Evolutionary conservation across 192 early-diverging fungal species (phyloP), one percentile per base, ranked within the genome.

Genomic region (Backusella psychrophila): DNA sequence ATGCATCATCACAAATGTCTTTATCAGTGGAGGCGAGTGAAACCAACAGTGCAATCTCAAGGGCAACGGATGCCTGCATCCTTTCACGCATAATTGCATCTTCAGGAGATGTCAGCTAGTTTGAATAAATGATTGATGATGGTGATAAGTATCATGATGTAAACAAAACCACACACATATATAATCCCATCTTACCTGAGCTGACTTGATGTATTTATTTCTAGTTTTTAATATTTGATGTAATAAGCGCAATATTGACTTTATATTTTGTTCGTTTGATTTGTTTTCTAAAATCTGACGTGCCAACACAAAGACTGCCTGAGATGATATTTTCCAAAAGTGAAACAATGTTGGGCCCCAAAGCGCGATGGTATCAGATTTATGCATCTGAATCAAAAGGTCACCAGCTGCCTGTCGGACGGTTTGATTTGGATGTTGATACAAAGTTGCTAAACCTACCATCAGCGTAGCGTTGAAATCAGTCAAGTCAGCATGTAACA

Each of bases 331-430:
- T n/a, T 86, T 89, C 96, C 96, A 97, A 77, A 94, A 93, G 3
- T 83, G 90, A 36, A 81, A 75, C 85, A 95, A 89, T 19, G 83
- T 81, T 34, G 94, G 89, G 4, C 94, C 93, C 96, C 96, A 98
- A 71, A 91, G 84, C 42, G 84, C 80, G 69, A 96, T 89, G 49
- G 88, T 83, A 23, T 88, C 79, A 3, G 88, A 76, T 42, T 87
- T 86, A 79, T 94, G 91, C 14, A 98, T 85, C 38, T 89, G 82
- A 19, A 89, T 85, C 53, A 98, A 80, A 17, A 91, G 88, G 56
- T 92, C 83, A 0, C 85, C 90, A 1, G 94, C 91, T 26, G 33
- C 21, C 5, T 74, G 73, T 41, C 69, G 76, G 6, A 81, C 49
- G 2, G 17, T 42, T 17, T 44, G 73, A 14, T 69, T 74, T 26